These are phyloP conservation scores for Calonectria naviculata DNA, from an alignment of 2,329 filamentous ascomycete species.

Conservation along the genomic window DNA sequence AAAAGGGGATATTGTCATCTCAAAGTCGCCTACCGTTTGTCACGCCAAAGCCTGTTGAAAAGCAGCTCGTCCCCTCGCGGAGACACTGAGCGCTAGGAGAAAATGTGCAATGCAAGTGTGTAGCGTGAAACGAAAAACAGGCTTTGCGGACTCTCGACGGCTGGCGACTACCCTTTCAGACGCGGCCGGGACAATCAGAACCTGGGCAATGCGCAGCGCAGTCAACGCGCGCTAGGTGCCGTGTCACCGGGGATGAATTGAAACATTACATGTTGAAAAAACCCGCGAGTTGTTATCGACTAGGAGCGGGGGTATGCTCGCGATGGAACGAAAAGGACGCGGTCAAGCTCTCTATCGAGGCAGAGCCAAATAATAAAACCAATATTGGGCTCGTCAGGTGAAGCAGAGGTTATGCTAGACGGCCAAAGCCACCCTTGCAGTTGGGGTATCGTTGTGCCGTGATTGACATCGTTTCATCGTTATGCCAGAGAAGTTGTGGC, in stretches of 20 bases:
- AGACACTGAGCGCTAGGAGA: slow-evolving; percentile 6
- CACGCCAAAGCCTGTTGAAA: slow-evolving; percentile 28
- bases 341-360: slow-evolving; percentile 39
- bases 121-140: slow-evolving; percentile 17
- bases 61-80: not conserved
- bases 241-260: slow-evolving; percentile 37
- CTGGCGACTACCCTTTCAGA: slow-evolving; percentile 33
- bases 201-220: slow-evolving; percentile 34
- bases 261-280: slow-evolving; percentile 36
- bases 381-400: slow-evolving; percentile 33
- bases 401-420: slow-evolving; percentile 31
- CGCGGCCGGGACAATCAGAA: slow-evolving; percentile 11
- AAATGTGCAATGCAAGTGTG: not conserved
- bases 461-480: slow-evolving; percentile 42
- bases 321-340: slow-evolving; percentile 41
- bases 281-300: slow-evolving; percentile 27
- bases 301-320: slow-evolving; percentile 33
- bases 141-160: slow-evolving; percentile 13
- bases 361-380: slow-evolving; percentile 32
- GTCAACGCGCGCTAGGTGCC: slow-evolving; percentile 42
- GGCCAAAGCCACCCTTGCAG: slow-evolving; percentile 34
- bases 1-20: slow-evolving; percentile 33
- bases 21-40: slow-evolving; percentile 32
- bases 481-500: slow-evolving; percentile 31
- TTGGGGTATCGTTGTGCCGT: slow-evolving; percentile 38